These are phyloP conservation scores for Tetracentron sinense DNA, from an alignment of 164 flowering plant genomes.

Conservation along the genomic window DNA sequence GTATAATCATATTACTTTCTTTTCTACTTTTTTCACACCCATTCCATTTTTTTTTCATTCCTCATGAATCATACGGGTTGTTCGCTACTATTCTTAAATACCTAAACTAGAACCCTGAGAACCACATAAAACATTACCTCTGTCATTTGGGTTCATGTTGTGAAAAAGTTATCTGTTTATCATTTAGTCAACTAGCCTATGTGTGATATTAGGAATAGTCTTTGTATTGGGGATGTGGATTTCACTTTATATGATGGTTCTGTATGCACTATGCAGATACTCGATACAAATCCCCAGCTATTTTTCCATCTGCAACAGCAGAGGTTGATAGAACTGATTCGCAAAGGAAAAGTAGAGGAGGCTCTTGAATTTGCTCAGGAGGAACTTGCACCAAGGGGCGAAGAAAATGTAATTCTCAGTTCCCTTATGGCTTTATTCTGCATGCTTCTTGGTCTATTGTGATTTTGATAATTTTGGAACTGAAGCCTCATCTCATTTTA, in stretches of 20 bases:
- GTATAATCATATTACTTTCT: too few species aligned
- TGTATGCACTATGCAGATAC: constrained; percentile 74
- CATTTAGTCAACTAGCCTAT: too few species aligned
- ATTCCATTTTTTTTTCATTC: too few species aligned
- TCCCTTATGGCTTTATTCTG: constrained; percentile 5
- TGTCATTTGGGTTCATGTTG: too few species aligned
- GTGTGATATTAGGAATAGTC: neutral
- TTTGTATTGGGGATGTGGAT: neutral
- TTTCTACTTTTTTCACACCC: too few species aligned
- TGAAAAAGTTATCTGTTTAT: too few species aligned
- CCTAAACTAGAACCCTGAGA: too few species aligned
- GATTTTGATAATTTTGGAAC: too few species aligned
- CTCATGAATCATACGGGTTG: too few species aligned
- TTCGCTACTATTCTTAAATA: too few species aligned
- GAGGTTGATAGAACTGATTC: constrained; percentile 83
- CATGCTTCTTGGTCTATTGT: too few species aligned
- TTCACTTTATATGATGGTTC: constrained; percentile 1
- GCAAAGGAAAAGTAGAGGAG: constrained; percentile 81
- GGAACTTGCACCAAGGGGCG: constrained; percentile 98
- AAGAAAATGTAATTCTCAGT: constrained; percentile 70
- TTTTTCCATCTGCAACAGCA: constrained; percentile 98
- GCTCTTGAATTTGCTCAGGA: constrained; percentile 97
- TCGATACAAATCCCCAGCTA: constrained; percentile 89
- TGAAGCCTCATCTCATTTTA: neutral
- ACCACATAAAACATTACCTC: too few species aligned